Base-by-base conservation (phyloP, 139 green algal species). In the Chlamydomonas sp. region DNA sequence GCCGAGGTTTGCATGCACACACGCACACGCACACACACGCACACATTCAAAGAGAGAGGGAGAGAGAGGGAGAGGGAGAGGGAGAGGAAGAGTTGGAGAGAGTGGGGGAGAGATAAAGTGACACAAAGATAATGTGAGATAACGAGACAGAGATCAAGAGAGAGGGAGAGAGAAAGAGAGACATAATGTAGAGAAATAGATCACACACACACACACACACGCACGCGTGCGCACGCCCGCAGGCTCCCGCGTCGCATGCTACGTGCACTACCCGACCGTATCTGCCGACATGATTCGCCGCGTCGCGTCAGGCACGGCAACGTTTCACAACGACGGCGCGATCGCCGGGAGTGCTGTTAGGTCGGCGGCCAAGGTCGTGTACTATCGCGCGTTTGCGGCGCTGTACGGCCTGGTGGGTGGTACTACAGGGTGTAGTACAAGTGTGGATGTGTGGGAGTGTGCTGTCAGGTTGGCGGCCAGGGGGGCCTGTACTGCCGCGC, bases 241-340 rank as follows among this genome's bases (percentile, higher is more conserved):
- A 16, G 90, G 94, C 6, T 72, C 73, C 2, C 35, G 58, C 0
- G 89, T 97, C 29, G 87, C 73, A 8, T 78, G 73, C 5, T 98
- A 98, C 73, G 87, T 91, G 39, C 94, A 98, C 85, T 98, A 97
- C 81, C 94, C 94, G 5, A 96, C 90, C 2, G 80, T 97, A 54
- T 89, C 71, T 58, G 84, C 83, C 22, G 89, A 99, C 85, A 99
- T 99, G 94, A 79, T 97, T 37, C 35, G 48, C 13, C 79, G 89
- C 5, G 86, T 96, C 65, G 66, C 60, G 63, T 20, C 4, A 2
- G 57, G 83, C 4, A 31, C 68, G 1, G 65, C 73, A 0, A 65
- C 69, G 3, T 96, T 90, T 73, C 95, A 95, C 85, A 97, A 97
- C 81, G 61, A 73, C 50, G 62, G 33, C 0, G 49, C 38, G 3